A percentile compares a stretch with the other conserved stretches of the same genome.
Evolutionary conservation across 2,329 filamentous ascomycete genomes (phyloP).

Genomic region (Scolecobasidium constrictum): DNA sequence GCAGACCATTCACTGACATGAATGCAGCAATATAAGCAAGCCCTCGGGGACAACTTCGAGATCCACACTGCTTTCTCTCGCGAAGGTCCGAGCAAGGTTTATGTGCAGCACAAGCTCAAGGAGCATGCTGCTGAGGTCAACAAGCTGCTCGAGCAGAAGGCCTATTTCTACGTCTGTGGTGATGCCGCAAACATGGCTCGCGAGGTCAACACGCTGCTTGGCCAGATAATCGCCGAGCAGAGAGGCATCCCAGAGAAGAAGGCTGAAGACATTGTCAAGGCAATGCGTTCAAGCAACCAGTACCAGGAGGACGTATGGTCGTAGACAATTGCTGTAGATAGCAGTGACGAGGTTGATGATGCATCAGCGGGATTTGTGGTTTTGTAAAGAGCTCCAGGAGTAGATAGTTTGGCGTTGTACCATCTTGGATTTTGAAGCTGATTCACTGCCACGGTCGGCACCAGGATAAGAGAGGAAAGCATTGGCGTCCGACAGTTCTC

Average conservation of each 20-base stretch:
- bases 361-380: too few relatives aligned
- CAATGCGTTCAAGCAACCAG: slow-evolving; percentile 86
- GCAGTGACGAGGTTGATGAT: too few relatives aligned
- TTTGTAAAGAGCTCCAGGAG: too few relatives aligned
- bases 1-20: background rate
- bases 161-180: slow-evolving; percentile 96
- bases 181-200: slow-evolving; percentile 96
- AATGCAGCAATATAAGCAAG: slow-evolving; percentile 69
- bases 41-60: slow-evolving; percentile 79
- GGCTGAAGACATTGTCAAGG: slow-evolving; percentile 93
- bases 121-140: slow-evolving; percentile 78
- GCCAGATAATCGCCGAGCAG: slow-evolving; percentile 75
- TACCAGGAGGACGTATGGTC: slow-evolving; percentile 81
- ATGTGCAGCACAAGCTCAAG: slow-evolving; percentile 87
- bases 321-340: slow-evolving; percentile 20
- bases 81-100: slow-evolving; percentile 77
- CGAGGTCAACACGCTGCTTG: slow-evolving; percentile 80
- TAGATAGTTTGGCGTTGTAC: too few relatives aligned
- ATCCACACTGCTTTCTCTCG: slow-evolving; percentile 94
- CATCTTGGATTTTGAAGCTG: too few relatives aligned
- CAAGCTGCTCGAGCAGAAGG: slow-evolving; percentile 72
- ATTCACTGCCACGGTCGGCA: too few relatives aligned
- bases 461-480: too few relatives aligned
- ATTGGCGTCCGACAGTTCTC: too few relatives aligned
- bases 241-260: slow-evolving; percentile 73